phyloP scores from a whole-genome alignment of 2,329 filamentous ascomycete genomes.

The Colletotrichum nymphaeae region DNA sequence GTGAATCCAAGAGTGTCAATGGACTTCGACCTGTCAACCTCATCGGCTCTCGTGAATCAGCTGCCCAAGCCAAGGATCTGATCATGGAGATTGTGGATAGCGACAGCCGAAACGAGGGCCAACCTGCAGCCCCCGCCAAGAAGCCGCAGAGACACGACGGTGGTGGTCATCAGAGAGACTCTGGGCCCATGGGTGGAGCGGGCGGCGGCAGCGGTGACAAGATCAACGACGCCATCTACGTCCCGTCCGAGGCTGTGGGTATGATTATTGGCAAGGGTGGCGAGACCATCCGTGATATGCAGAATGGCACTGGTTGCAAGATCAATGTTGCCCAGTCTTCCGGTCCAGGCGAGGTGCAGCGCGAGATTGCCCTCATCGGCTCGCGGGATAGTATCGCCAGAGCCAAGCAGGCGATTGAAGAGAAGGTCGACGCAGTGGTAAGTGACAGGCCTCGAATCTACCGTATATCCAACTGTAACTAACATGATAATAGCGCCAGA shows the following conservation, averaged over 20 bases:
- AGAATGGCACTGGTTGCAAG: slow-evolving; percentile 88
- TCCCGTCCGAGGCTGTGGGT: slow-evolving; percentile 90
- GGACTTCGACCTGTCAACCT: slow-evolving; percentile 90
- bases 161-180: slow-evolving; percentile 45
- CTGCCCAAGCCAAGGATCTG: slow-evolving; percentile 82
- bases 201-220: slow-evolving; percentile 66
- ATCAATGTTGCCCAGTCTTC: slow-evolving; percentile 91
- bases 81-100: slow-evolving; percentile 96
- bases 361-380: slow-evolving; percentile 89
- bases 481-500: slow-evolving; percentile 59
- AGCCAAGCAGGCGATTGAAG: slow-evolving; percentile 87
- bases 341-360: slow-evolving; percentile 80
- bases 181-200: slow-evolving; percentile 42
- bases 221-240: slow-evolving; percentile 83
- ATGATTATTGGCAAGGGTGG: slow-evolving; percentile 98
- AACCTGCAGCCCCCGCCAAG: slow-evolving; percentile 43
- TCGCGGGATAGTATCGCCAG: slow-evolving; percentile 80
- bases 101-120: slow-evolving; percentile 74
- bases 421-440: slow-evolving; percentile 92
- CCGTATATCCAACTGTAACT: slow-evolving; percentile 37
- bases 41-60: slow-evolving; percentile 81
- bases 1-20: slow-evolving; percentile 92
- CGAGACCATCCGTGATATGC: slow-evolving; percentile 95
- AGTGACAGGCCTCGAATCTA: slow-evolving; percentile 47
- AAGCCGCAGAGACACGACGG: slow-evolving; percentile 46